These are phyloP conservation scores for Pontederia paniculata DNA, from an alignment of 176 grass and related monocot genomes.

Conservation along the genomic window DNA sequence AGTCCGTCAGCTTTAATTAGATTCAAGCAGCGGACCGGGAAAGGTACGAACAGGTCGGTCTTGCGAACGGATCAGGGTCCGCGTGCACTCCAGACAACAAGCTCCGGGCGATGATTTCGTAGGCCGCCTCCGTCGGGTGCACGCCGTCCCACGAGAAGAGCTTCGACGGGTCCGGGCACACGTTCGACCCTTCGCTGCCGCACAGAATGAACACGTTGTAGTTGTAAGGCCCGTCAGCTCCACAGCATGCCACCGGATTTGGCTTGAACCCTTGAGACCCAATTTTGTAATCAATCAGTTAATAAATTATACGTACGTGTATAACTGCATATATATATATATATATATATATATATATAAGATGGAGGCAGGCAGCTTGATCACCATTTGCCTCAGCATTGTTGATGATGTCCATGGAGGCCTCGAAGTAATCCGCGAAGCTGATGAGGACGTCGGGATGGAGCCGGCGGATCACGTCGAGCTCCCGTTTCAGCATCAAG, in stretches of 20 bases:
- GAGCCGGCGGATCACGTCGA: not conserved
- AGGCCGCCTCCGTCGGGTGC: not conserved
- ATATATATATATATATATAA: too few relatives aligned
- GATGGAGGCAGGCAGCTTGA: not conserved
- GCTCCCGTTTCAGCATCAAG: conserved; percentile 5
- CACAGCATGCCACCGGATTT: not conserved
- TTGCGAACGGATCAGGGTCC: too few relatives aligned
- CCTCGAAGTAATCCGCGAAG: conserved; percentile 6
- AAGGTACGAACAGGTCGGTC: too few relatives aligned
- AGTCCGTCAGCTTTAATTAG: too few relatives aligned
- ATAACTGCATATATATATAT: too few relatives aligned
- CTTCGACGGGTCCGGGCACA: not conserved
- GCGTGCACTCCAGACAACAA: not conserved
- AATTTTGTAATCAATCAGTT: not conserved
- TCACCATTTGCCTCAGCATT: conserved; percentile 43
- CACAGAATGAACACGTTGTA: not conserved
- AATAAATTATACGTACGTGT: too few relatives aligned
- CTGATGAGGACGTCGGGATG: conserved; percentile 9
- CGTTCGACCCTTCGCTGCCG: not conserved
- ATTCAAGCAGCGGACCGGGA: too few relatives aligned
- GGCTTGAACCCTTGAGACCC: not conserved
- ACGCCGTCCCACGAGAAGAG: not conserved
- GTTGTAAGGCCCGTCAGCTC: not conserved
- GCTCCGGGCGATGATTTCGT: not conserved
- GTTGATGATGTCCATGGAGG: conserved; percentile 34